Percentiles rank a stretch among this genome's conserved stretches.
phyloP scores from a whole-genome alignment of 192 early-diverging fungal genomes.

The Mortierella antarctica region DNA sequence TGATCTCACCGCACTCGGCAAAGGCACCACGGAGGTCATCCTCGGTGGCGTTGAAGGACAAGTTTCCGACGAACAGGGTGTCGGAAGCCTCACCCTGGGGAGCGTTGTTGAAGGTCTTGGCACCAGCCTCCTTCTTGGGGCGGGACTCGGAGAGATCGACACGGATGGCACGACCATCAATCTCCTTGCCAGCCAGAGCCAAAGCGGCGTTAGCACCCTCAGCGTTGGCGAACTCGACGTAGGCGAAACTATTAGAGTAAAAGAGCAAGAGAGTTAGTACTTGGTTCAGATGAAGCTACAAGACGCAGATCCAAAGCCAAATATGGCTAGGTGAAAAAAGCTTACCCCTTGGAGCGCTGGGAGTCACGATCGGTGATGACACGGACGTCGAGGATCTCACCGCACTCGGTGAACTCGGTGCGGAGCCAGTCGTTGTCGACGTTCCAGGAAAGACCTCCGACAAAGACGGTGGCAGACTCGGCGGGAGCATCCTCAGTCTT shows the following conservation, averaged over 20 bases:
- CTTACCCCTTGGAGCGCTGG: constrained; percentile 79
- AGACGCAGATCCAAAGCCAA: no score
- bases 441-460: constrained; percentile 82
- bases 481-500: constrained; percentile 10
- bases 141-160: constrained; percentile 77
- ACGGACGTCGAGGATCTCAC: constrained; percentile 78
- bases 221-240: constrained; percentile 83
- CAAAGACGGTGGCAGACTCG: constrained; percentile 69
- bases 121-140: constrained; percentile 36
- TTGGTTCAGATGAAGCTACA: no score
- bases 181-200: constrained; percentile 71
- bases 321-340: neutral
- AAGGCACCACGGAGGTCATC: constrained; percentile 66
- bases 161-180: constrained; percentile 86
- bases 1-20: constrained; percentile 68
- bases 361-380: constrained; percentile 79
- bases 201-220: constrained; percentile 77
- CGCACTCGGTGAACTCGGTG: constrained; percentile 71
- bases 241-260: constrained; percentile 72
- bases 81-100: constrained; percentile 66
- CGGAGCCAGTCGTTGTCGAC: constrained; percentile 73
- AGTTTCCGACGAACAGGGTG: constrained; percentile 87
- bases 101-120: constrained; percentile 49
- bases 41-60: constrained; percentile 75
- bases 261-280: no score